phyloP scores from a whole-genome alignment of 2,329 filamentous ascomycete genomes.

The Lachnellula suecica region DNA sequence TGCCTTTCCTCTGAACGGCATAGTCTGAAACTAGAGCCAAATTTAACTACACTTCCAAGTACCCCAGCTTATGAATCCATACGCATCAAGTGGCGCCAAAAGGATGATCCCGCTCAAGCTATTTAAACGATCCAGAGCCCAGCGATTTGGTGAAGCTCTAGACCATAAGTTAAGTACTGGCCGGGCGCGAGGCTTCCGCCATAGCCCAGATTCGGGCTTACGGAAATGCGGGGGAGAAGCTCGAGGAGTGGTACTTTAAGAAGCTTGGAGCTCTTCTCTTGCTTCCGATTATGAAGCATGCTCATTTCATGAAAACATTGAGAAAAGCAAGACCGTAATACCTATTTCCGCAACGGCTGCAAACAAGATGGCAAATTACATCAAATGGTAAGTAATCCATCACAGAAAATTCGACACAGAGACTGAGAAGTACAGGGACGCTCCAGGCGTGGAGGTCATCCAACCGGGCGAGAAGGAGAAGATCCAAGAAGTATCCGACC shows the following conservation, averaged over 20 bases:
- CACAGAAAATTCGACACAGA: neutral
- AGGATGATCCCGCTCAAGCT: neutral
- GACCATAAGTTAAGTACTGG: neutral
- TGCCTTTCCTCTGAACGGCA: neutral
- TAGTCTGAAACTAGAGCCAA: neutral
- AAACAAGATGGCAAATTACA: slow-evolving; percentile 12
- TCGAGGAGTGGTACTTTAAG: too few species aligned
- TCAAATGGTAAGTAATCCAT: slow-evolving; percentile 10
- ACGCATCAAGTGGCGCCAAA: neutral
- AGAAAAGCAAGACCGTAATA: neutral
- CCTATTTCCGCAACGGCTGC: neutral
- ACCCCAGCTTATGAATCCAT: neutral
- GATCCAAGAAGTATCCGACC: slow-evolving; percentile 15
- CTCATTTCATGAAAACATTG: neutral
- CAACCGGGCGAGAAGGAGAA: slow-evolving; percentile 18
- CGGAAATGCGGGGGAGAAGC: too few species aligned
- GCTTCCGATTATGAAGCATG: neutral
- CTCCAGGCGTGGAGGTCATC: slow-evolving; percentile 14
- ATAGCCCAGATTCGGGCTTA: neutral
- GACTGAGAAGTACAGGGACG: slow-evolving; percentile 4
- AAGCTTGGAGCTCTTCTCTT: too few species aligned
- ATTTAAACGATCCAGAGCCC: neutral
- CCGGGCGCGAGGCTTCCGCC: neutral
- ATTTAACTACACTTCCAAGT: neutral
- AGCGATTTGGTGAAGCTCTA: neutral